Evolutionary conservation across 2,329 filamentous ascomycete species (phyloP).

Genomic region (Pyrenophora seminiperda): DNA sequence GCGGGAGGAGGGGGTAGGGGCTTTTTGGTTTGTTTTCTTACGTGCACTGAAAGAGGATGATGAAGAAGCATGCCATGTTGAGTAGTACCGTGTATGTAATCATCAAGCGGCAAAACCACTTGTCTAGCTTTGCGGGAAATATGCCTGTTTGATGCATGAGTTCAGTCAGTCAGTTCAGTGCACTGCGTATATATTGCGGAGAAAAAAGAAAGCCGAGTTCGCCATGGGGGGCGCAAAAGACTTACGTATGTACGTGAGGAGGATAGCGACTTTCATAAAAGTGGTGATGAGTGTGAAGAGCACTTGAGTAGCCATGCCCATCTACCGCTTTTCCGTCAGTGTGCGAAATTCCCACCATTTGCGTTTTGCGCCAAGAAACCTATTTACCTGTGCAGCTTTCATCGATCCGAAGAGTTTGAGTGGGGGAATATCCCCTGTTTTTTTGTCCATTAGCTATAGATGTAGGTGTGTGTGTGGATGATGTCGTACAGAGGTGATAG

Average conservation of each 20-base stretch:
- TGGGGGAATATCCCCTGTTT: constrained; percentile 29
- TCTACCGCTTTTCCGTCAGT: constrained; percentile 19
- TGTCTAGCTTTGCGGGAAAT: constrained; percentile 35
- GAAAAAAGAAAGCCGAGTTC: no score
- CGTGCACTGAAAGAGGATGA: constrained; percentile 39
- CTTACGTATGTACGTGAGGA: constrained; percentile 29
- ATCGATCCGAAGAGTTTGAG: constrained; percentile 19
- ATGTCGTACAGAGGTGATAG: constrained; percentile 34
- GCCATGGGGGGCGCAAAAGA: no score
- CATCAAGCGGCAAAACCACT: constrained; percentile 36
- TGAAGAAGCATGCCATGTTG: constrained; percentile 29
- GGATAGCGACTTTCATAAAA: constrained; percentile 37
- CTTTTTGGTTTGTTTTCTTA: no score
- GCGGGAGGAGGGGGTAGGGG: no score
- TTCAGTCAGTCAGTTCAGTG: no score
- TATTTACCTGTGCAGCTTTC: constrained; percentile 26
- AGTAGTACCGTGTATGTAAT: constrained; percentile 30
- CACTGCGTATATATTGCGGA: no score
- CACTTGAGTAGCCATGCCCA: constrained; percentile 31
- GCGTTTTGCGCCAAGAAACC: no score
- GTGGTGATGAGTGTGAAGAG: constrained; percentile 32
- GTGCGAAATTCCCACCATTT: no score
- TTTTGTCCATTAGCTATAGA: constrained; percentile 7
- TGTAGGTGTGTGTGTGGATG: not conserved
- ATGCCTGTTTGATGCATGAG: constrained; percentile 16